Evolutionary conservation across 2,329 filamentous ascomycete genomes (phyloP), one percentile per base, ranked within the genome.

Genomic region (Aspergillus sp.): DNA sequence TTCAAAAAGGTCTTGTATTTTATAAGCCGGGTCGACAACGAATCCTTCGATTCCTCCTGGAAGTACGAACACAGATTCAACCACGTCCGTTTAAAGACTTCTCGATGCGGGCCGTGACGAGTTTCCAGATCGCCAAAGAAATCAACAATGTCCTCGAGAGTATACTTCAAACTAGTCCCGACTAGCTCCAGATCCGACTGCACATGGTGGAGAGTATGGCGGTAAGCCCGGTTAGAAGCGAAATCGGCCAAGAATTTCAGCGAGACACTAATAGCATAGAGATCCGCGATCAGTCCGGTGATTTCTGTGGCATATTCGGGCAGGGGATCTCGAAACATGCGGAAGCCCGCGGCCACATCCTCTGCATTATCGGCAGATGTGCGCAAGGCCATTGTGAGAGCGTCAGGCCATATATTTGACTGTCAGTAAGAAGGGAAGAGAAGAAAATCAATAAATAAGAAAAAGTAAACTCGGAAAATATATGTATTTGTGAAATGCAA

Each of bases 181-280:
- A 75, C 69, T 41, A 79, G 59, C 27, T 71, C 69, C 22, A 81
- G 56, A 55, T 82, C 78, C 12, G 66, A 59, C 17, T 68, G 56
- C 44, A 79, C 73, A 39, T 62, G 60, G 41, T 60, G 55, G 50
- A 72, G 67, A 23, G 64, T 66, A 35, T 61, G 58, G 17, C 59
- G 66, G 59, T 72, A 69, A 13, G 60, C 65, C 23, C 66, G 65
- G 48, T 69, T 61, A 12, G 66, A 64, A 25, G 75, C 62, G 23
- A 72, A 62, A 44, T 67, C 66, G 38, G 77, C 70, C 35, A 83
- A 63, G 38, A 65, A 66, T 41, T 73, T 72, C 20, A 83, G 65
- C 7, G 67, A 69, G 43, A 72, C 69, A 48, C 76, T 77, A 59
- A 82, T 75, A 45, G 71, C 70, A 58, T 77, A 80, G 20, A 82